Evolutionary conservation across 495 filamentous ascomycete species (phyloP).

Genomic region (Schizothecium vesticola): DNA sequence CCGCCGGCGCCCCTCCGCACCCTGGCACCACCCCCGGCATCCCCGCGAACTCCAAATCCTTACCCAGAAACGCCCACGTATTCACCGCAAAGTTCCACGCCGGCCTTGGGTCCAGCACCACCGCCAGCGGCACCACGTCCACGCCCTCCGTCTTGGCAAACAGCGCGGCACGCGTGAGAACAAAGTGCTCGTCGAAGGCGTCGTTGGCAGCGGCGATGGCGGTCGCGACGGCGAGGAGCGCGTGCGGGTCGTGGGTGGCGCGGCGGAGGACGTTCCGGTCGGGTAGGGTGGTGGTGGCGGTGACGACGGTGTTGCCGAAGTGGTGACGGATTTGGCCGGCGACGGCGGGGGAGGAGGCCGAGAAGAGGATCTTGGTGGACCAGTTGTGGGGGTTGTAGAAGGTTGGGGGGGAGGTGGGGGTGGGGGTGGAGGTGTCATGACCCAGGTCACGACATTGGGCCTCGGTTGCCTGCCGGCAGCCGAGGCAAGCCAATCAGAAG

Average conservation of each 20-base stretch:
- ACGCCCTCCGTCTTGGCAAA: neutral
- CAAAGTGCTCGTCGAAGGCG: neutral
- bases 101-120: neutral
- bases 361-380: neutral
- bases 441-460: no score
- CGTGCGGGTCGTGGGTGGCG: neutral
- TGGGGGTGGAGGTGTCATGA: no score
- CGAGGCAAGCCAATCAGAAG: no score
- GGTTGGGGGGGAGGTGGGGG: neutral
- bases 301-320: neutral
- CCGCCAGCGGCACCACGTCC: neutral
- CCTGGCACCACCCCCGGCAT: neutral
- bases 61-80: neutral
- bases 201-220: neutral
- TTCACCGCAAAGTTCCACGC: neutral
- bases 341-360: neutral
- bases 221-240: neutral
- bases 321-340: neutral
- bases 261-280: neutral
- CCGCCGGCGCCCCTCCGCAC: neutral
- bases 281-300: neutral
- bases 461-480: no score
- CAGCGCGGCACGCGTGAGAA: neutral
- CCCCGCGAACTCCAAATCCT: neutral
- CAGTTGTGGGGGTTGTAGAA: neutral